phyloP scores from a whole-genome alignment of 371 early-diverging fungal genomes.

The Mortierella sp. region DNA sequence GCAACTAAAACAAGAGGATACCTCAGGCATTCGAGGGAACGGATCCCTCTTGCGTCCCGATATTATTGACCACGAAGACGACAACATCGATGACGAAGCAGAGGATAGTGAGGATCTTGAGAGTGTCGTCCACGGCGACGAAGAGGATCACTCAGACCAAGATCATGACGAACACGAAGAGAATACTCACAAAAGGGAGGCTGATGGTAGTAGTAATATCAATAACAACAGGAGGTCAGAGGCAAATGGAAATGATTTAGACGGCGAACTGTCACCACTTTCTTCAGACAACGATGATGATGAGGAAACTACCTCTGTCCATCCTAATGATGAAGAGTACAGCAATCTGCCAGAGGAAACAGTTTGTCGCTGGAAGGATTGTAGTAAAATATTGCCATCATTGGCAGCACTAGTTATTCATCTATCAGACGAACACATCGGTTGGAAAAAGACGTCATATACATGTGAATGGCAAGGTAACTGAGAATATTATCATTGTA shows the following conservation, averaged over 20 bases:
- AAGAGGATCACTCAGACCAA: constrained; percentile 10
- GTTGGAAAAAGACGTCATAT: constrained; percentile 74
- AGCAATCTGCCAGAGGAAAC: constrained; percentile 51
- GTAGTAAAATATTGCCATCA: constrained; percentile 58
- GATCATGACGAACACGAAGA: constrained; percentile 15
- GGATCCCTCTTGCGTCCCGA: constrained; percentile 5
- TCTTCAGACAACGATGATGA: constrained; percentile 45
- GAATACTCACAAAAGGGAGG: neutral
- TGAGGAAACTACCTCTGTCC: constrained; percentile 15
- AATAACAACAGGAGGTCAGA: neutral
- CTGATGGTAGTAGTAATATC: neutral
- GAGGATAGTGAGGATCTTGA: constrained; percentile 9
- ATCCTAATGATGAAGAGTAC: constrained; percentile 37
- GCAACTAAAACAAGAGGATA: constrained; percentile 20
- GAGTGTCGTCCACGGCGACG: constrained; percentile 5
- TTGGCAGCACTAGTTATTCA: constrained; percentile 64
- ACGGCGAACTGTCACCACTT: constrained; percentile 24
- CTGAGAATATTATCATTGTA: neutral
- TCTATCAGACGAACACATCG: constrained; percentile 75
- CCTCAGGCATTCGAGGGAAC: neutral
- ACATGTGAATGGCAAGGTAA: constrained; percentile 70
- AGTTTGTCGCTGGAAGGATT: constrained; percentile 67
- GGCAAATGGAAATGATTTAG: constrained; percentile 6
- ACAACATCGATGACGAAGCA: constrained; percentile 13
- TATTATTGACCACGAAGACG: constrained; percentile 8